A percentile compares a stretch with the other conserved stretches of the same genome.
Conservation (phyloP, 148 eudicot genomes). For the Vaccinium myrtillus region DNA sequence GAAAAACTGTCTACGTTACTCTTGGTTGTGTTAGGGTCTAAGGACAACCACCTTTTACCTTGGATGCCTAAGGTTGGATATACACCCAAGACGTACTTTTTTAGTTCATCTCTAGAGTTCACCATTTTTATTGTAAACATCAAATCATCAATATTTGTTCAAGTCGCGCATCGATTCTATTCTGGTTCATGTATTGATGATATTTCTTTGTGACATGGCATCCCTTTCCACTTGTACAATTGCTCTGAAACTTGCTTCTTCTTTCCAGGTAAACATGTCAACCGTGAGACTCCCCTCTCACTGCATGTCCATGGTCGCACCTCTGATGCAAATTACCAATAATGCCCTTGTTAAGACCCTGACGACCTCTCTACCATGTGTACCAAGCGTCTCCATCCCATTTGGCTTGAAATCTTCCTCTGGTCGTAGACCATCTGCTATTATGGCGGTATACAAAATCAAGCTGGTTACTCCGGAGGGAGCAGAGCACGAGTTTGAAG, state of each 20-base stretch:
- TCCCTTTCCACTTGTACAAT: neutral
- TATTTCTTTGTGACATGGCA: neutral
- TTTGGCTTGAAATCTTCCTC: conserved; percentile 42
- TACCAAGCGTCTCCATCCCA: conserved; percentile 35
- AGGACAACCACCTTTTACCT: neutral
- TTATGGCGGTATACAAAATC: conserved; percentile 59
- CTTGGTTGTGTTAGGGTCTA: neutral
- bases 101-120: neutral
- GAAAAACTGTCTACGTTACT: neutral
- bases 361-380: conserved; percentile 26
- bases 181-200: neutral
- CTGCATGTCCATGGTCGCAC: conserved; percentile 28
- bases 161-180: neutral
- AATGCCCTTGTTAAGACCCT: conserved; percentile 29
- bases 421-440: conserved; percentile 28
- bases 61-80: neutral
- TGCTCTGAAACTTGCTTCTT: neutral
- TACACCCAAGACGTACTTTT: neutral
- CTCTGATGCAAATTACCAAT: conserved; percentile 16
- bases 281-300: conserved; percentile 43
- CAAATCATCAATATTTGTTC: neutral
- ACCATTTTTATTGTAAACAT: neutral
- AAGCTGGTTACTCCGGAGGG: conserved; percentile 65
- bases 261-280: conserved; percentile 44
- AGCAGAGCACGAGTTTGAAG: conserved; percentile 57